Evolutionary conservation across 768 basidiomycete species (phyloP).

Genomic region (Rhodotorula kratochvilovae): DNA sequence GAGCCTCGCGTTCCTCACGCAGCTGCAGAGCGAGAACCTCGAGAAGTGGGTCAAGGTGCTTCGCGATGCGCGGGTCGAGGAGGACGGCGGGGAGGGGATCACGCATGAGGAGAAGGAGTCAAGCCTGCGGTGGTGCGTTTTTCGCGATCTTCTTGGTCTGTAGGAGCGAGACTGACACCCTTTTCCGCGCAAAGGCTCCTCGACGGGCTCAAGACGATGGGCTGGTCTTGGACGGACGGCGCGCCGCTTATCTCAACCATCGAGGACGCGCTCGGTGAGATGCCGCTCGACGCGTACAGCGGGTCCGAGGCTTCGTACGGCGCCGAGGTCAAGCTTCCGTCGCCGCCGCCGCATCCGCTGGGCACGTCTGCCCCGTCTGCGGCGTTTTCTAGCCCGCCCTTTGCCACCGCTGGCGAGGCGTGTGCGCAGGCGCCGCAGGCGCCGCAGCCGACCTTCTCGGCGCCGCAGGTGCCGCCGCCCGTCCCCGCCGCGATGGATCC

Average conservation of each 20-base stretch:
- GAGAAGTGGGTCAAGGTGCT: slow-evolving; percentile 27
- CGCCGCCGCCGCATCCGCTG: background rate
- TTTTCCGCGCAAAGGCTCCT: slow-evolving; percentile 7
- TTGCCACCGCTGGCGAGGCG: background rate
- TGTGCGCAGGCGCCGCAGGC: background rate
- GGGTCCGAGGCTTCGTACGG: background rate
- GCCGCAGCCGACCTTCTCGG: background rate
- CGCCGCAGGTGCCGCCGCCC: background rate
- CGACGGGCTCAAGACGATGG: slow-evolving; percentile 33
- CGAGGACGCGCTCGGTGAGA: slow-evolving; percentile 14
- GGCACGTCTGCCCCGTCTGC: too few species aligned
- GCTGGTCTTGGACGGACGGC: slow-evolving; percentile 31
- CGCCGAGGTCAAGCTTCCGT: too few species aligned
- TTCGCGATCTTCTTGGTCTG: background rate
- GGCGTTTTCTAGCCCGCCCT: background rate
- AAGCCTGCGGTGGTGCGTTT: slow-evolving; percentile 23
- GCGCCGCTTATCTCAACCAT: slow-evolving; percentile 1
- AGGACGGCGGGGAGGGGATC: slow-evolving; percentile 22
- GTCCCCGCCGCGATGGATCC: background rate
- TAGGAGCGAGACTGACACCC: fast-evolving
- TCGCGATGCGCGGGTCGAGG: slow-evolving; percentile 19
- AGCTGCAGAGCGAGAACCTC: slow-evolving; percentile 30
- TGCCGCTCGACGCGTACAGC: background rate
- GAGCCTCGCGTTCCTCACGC: slow-evolving; percentile 29
- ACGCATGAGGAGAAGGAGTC: slow-evolving; percentile 12